Evolutionary conservation across 1,139 yeast species (phyloP), one percentile per base, ranked within the genome.

Genomic region (Yamadazyma diospyri): DNA sequence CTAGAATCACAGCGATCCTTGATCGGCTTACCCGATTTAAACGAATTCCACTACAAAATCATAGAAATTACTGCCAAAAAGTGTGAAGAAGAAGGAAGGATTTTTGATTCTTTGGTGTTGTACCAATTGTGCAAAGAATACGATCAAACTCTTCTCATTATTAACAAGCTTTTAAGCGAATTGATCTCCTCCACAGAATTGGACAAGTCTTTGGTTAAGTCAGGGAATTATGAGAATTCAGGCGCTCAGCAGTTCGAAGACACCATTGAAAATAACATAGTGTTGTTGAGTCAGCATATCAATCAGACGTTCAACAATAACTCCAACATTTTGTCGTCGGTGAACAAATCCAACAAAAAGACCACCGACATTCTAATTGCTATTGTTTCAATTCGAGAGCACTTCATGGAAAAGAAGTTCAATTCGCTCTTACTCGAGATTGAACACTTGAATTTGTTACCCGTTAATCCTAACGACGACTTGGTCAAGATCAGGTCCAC

Each of bases 51-150:
- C 42, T 58, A 51, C 32, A 76, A 77, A 38, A 87, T 92, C 29
- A 79, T 94, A 5, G 94, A 84, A 50, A 78, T 78, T 39, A 88
- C 95, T 17, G 97, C 97, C 2, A 69, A 72, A 33, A 79, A 78
- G 46, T 95, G 97, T 19, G 94, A 86, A 51, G 94, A 87, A 46
- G 97, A 88, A 53, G 97, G 97, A 3, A 73, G 96, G 48, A 71
- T 81, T 4, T 78, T 84, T 41, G 97, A 94, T 53, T 87, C 97
- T 8, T 74, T 94, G 37, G 64, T 86, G 36, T 68, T 92, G 37
- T 92, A 86, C 53, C 96, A 89, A 61, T 72, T 89, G 42, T 78
- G 95, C 35, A 94, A 86, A 58, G 95, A 89, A 49, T 84, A 82
- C 55, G 85, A 85, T 51, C 81, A 86, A 18, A 97, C 87, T n/a